Conservation (phyloP, 441 rosid genomes). For the Aleurites moluccanus region DNA sequence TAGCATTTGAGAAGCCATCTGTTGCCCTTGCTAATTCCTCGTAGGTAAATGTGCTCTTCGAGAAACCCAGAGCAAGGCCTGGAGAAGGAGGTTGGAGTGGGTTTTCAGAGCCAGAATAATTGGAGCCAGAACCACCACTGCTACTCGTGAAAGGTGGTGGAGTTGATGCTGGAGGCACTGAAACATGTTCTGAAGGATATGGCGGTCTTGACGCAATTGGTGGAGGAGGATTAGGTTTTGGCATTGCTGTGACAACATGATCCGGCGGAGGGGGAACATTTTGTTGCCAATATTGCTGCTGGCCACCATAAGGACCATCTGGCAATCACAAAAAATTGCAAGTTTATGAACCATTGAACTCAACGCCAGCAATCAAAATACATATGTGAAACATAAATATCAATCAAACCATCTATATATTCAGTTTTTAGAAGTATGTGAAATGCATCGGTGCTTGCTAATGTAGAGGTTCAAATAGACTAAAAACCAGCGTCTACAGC, state of each 20-base stretch:
- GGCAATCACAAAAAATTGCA: constrained; percentile 21
- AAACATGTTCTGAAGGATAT: constrained; percentile 35
- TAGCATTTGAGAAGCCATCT: constrained; percentile 83
- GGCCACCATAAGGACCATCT: constrained; percentile 65
- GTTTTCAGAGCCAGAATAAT: constrained; percentile 64
- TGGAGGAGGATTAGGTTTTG: constrained; percentile 56
- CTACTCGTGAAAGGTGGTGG: constrained; percentile 68
- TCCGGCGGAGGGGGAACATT: constrained; percentile 56
- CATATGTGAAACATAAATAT: neutral
- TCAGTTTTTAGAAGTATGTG: neutral
- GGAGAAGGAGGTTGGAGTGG: constrained; percentile 85
- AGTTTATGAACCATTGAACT: constrained; percentile 14
- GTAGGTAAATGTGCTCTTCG: constrained; percentile 78
- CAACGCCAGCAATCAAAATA: neutral
- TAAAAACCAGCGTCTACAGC: neutral
- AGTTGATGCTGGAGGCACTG: constrained; percentile 50
- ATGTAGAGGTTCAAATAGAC: neutral
- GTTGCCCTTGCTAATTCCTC: constrained; percentile 92
- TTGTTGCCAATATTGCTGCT: constrained; percentile 65
- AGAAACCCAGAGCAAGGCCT: constrained; percentile 63
- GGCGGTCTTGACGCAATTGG: constrained; percentile 47
- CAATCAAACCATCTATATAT: neutral
- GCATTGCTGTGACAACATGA: constrained; percentile 30
- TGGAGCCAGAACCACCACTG: constrained; percentile 83
- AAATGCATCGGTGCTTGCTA: neutral